Base-by-base conservation (phyloP, 495 filamentous ascomycete species). In the Aspergillus affinis region DNA sequence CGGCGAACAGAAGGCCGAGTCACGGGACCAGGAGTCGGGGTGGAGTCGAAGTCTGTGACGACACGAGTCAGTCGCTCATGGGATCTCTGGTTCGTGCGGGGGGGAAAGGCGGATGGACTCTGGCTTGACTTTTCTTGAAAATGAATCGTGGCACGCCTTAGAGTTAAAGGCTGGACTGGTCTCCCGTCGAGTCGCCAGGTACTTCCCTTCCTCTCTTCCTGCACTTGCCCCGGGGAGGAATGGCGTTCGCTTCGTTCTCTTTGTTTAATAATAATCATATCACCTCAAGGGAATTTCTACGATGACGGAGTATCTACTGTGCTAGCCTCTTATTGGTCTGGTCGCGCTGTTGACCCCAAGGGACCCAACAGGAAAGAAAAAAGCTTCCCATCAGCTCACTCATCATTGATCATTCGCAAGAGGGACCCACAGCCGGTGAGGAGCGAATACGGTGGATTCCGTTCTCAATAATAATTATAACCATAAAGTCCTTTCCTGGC, bases 11-110 rank as follows among this genome's bases (percentile, higher is more conserved):
- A 36, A 45, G 20, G 21, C 41, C 18, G 21, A 55, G 53, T 55
- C 58, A 60, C 23, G 55, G 29, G 45, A 51, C 55, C 44, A 15
- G 44, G 18, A 3, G 13, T 0, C n/a, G 48, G n/a, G 23, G 8
- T 20, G 23, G 48, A 49, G 13, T 7, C 6, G 21, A 9, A 58
- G 63, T 65, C 60, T 51, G 53, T 68, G 61, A 64, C 65, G 65
- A 64, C 65, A 62, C 61, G 57, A 67, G 61, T 67, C 59, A 64
- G 61, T 13, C 3, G 30, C 18, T 45, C 36, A 41, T 10, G 36
- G 36, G 36, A 41, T 41, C 36, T 41, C 36, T 41, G 36, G 36
- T 41, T 41, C 36, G 13, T 41, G 36, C 36, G 36, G 36, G 36
- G 36, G 8, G 36, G 36, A 10, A 10, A 41, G 36, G 12, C 36